phyloP scores from a whole-genome alignment of 371 early-diverging fungal species.

The Dinochytrium kinnereticum region DNA sequence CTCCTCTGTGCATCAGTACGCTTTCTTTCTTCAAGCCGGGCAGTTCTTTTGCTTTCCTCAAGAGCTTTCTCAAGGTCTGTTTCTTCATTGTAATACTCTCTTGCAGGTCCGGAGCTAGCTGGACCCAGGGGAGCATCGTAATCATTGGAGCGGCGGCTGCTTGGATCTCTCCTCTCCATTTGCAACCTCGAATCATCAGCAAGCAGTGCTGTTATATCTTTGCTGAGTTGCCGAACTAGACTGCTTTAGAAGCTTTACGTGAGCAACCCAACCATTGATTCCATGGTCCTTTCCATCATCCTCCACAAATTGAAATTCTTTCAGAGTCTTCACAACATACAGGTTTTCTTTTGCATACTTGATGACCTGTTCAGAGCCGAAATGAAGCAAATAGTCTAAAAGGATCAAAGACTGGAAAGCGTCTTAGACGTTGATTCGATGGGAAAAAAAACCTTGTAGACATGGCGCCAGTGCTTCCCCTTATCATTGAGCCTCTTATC shows the following conservation, averaged over 20 bases:
- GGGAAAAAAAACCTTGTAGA: slow-evolving; percentile 76
- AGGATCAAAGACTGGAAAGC: slow-evolving; percentile 60
- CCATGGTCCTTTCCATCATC: slow-evolving; percentile 92
- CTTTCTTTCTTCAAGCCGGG: slow-evolving; percentile 61
- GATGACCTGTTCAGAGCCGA: slow-evolving; percentile 89
- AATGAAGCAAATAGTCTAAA: slow-evolving; percentile 75
- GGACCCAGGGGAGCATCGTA: slow-evolving; percentile 36
- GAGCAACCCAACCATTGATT: slow-evolving; percentile 64
- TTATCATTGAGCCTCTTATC: slow-evolving; percentile 96
- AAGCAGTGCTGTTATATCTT: slow-evolving; percentile 84
- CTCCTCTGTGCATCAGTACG: slow-evolving; percentile 47
- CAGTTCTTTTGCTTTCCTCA: slow-evolving; percentile 79
- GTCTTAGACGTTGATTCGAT: slow-evolving; percentile 11
- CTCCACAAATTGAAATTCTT: slow-evolving; percentile 94
- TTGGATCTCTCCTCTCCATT: slow-evolving; percentile 71
- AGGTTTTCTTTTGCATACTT: slow-evolving; percentile 87
- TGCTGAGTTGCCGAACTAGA: slow-evolving; percentile 92
- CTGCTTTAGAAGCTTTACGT: slow-evolving; percentile 10
- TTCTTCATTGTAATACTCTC: slow-evolving; percentile 68
- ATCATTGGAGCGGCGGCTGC: slow-evolving; percentile 68
- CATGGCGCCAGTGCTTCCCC: slow-evolving; percentile 98
- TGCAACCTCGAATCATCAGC: slow-evolving; percentile 78
- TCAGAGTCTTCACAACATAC: slow-evolving; percentile 91
- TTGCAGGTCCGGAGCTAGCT: slow-evolving; percentile 50
- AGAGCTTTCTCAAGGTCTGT: slow-evolving; percentile 80